Percentiles rank a stretch among this genome's conserved stretches.
These are phyloP conservation scores for Penicillium sp. DNA, from an alignment of 2,329 filamentous ascomycete genomes.

Conservation along the genomic window DNA sequence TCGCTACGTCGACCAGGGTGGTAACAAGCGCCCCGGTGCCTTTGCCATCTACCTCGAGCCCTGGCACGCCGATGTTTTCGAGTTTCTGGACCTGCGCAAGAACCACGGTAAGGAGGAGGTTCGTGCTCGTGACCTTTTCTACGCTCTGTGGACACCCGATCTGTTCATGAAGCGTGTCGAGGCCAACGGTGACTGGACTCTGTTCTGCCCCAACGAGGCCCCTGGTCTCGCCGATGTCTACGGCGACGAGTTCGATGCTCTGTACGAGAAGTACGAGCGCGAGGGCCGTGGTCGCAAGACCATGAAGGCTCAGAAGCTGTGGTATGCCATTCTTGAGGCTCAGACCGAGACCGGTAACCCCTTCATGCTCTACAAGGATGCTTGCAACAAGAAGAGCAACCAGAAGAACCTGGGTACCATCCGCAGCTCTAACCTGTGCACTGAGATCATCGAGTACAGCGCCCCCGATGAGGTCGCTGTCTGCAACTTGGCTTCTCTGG, in stretches of 20 bases:
- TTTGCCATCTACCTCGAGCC: slow-evolving; percentile 99
- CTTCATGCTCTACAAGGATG: slow-evolving; percentile 99
- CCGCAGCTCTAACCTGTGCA: slow-evolving; percentile 97
- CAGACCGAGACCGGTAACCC: slow-evolving; percentile 99
- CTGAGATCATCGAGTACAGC: slow-evolving; percentile 96
- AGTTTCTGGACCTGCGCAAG: slow-evolving; percentile 97
- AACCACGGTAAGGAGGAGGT: slow-evolving; percentile 99
- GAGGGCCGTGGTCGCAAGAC: slow-evolving; percentile 86
- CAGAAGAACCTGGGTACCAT: slow-evolving; percentile 99
- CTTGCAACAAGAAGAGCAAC: slow-evolving; percentile 98
- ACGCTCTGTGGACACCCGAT: slow-evolving; percentile 97
- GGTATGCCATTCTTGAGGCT: slow-evolving; percentile 97
- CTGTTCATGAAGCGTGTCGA: slow-evolving; percentile 99
- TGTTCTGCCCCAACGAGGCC: slow-evolving; percentile 98
- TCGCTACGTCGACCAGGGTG: slow-evolving; percentile 96
- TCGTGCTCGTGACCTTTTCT: slow-evolving; percentile 94
- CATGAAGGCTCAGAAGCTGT: slow-evolving; percentile 96
- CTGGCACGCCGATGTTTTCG: slow-evolving; percentile 97
- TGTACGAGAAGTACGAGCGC: slow-evolving; percentile 87
- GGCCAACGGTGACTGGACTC: slow-evolving; percentile 92
- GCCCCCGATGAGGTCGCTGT: slow-evolving; percentile 98
- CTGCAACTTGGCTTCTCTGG: slow-evolving; percentile 94
- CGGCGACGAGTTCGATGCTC: slow-evolving; percentile 91
- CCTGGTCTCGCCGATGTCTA: slow-evolving; percentile 95
- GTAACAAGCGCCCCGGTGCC: slow-evolving; percentile 97